phyloP scores from a whole-genome alignment of 805 yeast genomes.

The Debaryomyces hansenii region DNA sequence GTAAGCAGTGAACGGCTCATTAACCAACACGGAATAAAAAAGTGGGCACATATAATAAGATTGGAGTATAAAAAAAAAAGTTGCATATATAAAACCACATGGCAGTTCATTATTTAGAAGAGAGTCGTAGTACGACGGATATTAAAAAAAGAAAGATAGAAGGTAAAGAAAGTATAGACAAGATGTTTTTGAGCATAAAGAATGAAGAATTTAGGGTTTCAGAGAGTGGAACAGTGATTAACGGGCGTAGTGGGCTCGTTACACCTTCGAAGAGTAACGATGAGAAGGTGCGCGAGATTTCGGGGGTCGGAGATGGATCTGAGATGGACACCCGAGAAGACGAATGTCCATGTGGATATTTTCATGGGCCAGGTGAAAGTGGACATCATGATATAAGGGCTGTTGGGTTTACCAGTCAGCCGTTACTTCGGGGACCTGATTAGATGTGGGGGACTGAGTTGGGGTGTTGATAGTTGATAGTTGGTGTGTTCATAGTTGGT shows the following conservation, averaged over 20 bases:
- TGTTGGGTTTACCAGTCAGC: conserved; percentile 19
- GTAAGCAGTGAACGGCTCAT: neutral
- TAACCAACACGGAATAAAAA: too few species aligned
- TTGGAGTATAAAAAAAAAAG: too few species aligned
- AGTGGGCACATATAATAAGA: too few species aligned
- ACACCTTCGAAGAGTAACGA: conserved; percentile 2
- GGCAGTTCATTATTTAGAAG: neutral
- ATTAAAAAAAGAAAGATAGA: conserved; percentile 6
- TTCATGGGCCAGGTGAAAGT: conserved; percentile 31
- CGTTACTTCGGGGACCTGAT: conserved; percentile 14
- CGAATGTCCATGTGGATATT: conserved; percentile 28
- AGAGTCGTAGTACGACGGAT: neutral
- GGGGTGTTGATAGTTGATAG: neutral
- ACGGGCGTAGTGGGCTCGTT: conserved; percentile 1
- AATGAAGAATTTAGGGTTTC: neutral
- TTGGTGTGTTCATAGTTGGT: too few species aligned
- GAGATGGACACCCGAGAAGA: neutral
- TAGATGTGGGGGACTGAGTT: too few species aligned
- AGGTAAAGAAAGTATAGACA: neutral
- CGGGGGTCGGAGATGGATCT: neutral
- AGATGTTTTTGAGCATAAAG: neutral
- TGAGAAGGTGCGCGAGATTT: neutral
- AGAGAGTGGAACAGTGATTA: conserved; percentile 1
- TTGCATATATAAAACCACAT: too few species aligned
- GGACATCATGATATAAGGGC: conserved; percentile 23